Conservation (phyloP, 176 grass and related monocot genomes). For the Themeda triandra region DNA sequence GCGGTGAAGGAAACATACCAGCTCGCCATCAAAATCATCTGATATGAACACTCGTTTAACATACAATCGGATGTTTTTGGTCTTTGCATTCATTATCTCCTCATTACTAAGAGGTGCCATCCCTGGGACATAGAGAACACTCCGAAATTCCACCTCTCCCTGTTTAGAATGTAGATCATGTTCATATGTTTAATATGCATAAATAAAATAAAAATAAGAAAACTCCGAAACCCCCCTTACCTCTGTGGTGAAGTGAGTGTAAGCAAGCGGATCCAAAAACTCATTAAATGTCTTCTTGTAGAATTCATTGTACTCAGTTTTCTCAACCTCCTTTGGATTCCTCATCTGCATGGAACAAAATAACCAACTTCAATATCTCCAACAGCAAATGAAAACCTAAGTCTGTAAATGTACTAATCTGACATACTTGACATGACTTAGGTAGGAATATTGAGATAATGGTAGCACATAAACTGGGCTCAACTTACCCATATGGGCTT, state of each 20-base stretch:
- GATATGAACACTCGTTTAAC: conserved; percentile 96
- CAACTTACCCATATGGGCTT: conserved; percentile 87
- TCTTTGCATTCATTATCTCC: conserved; percentile 86
- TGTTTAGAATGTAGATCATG: conserved; percentile 29
- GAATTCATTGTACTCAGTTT: conserved; percentile 83
- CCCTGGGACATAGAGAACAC: conserved; percentile 87
- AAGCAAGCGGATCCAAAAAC: conserved; percentile 76
- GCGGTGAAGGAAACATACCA: conserved; percentile 33
- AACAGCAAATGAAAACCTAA: conserved; percentile 1
- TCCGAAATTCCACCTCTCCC: conserved; percentile 95
- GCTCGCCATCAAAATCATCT: conserved; percentile 85
- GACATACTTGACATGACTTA: background rate
- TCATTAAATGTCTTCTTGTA: conserved; percentile 98
- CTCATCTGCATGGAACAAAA: conserved; percentile 63
- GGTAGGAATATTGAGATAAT: background rate
- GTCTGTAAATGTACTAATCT: background rate
- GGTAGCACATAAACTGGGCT: background rate
- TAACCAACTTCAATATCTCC: background rate
- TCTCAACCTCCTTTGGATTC: conserved; percentile 75
- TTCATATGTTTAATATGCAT: conserved; percentile 13
- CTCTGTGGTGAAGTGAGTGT: conserved; percentile 88
- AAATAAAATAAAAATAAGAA: background rate
- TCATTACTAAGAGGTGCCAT: conserved; percentile 91
- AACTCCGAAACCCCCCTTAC: conserved; percentile 26
- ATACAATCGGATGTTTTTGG: conserved; percentile 86